Percentiles rank a stretch among this genome's conserved stretches.
phyloP scores from a whole-genome alignment of 2,329 filamentous ascomycete genomes.

The Aspergillus flavus region DNA sequence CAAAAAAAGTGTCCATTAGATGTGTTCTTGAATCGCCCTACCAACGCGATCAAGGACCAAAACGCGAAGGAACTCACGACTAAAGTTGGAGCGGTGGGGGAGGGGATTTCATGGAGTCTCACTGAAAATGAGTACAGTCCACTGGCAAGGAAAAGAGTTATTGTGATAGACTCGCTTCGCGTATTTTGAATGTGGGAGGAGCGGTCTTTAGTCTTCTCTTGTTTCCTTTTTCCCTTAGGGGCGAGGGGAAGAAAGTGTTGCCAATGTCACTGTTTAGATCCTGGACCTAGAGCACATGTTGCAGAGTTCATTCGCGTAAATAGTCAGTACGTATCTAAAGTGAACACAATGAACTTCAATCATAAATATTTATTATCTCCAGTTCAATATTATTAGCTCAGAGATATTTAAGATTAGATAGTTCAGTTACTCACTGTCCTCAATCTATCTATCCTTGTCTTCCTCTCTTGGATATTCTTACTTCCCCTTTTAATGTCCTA shows the following conservation, averaged over 20 bases:
- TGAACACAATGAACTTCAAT: background rate
- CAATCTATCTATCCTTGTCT: background rate
- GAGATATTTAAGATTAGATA: background rate
- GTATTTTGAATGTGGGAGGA: background rate
- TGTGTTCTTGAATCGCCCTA: constrained; percentile 3
- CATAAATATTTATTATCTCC: background rate
- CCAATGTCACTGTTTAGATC: background rate
- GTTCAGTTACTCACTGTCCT: background rate
- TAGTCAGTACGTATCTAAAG: background rate
- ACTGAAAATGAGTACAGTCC: background rate
- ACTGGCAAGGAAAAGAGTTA: background rate
- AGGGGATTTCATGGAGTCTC: background rate
- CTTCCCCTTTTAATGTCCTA: background rate
- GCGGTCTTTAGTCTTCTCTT: background rate
- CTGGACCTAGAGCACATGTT: background rate
- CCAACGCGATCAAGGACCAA: constrained; percentile 7
- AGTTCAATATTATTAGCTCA: background rate
- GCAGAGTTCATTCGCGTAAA: background rate
- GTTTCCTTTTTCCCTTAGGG: background rate
- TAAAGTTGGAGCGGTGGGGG: constrained; percentile 1
- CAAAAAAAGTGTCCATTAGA: background rate
- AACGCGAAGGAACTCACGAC: constrained; percentile 7
- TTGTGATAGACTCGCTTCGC: background rate
- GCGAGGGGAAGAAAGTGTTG: background rate
- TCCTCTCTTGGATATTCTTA: background rate